These are phyloP conservation scores for Lentinula raphanica DNA, from an alignment of 768 basidiomycete species.

Conservation along the genomic window DNA sequence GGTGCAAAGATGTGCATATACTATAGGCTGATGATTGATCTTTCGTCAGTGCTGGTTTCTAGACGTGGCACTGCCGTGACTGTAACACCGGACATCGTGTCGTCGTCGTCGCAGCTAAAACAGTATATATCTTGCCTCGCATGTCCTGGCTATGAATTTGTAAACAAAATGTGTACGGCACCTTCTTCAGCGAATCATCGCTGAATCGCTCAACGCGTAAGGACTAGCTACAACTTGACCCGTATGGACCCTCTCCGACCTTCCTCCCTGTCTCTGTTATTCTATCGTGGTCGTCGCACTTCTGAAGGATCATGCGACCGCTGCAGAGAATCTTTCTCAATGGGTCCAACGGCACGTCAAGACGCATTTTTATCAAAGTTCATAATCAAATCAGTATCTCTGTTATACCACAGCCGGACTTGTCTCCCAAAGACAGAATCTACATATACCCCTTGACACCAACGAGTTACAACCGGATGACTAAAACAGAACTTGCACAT, in stretches of 20 bases:
- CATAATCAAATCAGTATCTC: neutral
- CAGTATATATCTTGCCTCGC: no score
- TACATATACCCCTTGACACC: no score
- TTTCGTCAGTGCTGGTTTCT: no score
- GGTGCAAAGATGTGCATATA: no score
- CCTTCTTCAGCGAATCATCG: neutral
- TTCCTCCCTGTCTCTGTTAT: neutral
- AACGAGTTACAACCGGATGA: no score
- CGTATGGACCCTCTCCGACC: neutral
- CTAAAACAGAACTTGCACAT: slow-evolving; percentile 29
- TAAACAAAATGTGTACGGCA: neutral
- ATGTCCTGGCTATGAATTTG: neutral
- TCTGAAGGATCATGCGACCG: neutral
- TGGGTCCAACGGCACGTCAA: neutral
- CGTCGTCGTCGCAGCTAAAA: neutral
- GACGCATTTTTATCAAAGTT: neutral
- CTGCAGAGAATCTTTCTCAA: neutral
- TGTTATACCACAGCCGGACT: no score
- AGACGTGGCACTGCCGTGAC: no score
- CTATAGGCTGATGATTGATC: no score
- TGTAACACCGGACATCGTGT: neutral
- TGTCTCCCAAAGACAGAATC: neutral
- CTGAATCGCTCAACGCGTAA: neutral
- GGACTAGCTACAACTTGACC: neutral
- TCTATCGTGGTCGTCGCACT: neutral